Conservation (phyloP, 495 filamentous ascomycete species). For the Beverwykella pulmonaria region DNA sequence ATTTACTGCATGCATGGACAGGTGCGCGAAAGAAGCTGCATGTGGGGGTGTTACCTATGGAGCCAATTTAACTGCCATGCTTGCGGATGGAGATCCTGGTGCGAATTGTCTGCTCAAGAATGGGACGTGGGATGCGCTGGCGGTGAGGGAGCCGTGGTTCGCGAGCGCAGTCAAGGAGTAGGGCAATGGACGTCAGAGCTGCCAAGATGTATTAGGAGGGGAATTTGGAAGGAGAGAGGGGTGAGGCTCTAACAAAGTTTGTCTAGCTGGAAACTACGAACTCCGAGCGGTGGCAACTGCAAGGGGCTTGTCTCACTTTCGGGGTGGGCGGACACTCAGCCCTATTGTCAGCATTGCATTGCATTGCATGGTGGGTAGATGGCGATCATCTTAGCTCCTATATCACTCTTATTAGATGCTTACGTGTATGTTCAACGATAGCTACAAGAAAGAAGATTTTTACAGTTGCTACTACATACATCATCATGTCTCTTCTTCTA, state of each 20-base stretch:
- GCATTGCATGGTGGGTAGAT: background rate
- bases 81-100: conserved; percentile 14
- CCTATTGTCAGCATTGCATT: background rate
- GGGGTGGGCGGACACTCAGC: background rate
- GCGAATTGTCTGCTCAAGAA: conserved; percentile 23
- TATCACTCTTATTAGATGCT: background rate
- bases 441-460: background rate
- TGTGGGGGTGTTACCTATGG: conserved; percentile 8
- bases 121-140: conserved; percentile 22
- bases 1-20: conserved; percentile 11
- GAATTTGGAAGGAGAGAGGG: no score
- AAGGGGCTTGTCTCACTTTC: no score
- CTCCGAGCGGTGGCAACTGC: no score
- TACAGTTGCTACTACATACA: no score
- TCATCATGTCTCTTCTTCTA: no score
- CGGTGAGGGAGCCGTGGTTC: no score
- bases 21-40: background rate
- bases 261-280: no score
- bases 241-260: background rate
- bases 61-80: conserved; percentile 16
- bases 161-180: conserved; percentile 5
- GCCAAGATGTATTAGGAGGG: no score
- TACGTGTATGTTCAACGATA: background rate
- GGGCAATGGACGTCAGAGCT: background rate
- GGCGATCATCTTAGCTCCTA: background rate